These are phyloP conservation scores for Aspergillus ustus DNA, from an alignment of 2,329 filamentous ascomycete species.

Conservation along the genomic window DNA sequence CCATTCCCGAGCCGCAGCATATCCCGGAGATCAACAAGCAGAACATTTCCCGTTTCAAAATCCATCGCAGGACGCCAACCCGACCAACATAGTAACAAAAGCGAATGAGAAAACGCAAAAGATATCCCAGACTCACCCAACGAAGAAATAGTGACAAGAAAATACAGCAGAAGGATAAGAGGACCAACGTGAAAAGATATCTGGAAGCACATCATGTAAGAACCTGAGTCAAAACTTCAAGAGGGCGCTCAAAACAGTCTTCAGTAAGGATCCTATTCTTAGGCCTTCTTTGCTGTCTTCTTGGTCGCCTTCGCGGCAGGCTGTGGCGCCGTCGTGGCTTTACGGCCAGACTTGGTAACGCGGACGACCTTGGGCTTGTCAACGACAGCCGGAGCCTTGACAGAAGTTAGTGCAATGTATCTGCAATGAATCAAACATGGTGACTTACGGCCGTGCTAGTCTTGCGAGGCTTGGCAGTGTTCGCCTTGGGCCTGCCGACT, in stretches of 20 bases:
- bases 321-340: slow-evolving; percentile 69
- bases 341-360: slow-evolving; percentile 86
- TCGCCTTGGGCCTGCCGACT: slow-evolving; percentile 56
- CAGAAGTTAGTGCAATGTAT: slow-evolving; percentile 26
- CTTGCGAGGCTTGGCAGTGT: slow-evolving; percentile 60
- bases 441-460: slow-evolving; percentile 48
- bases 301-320: slow-evolving; percentile 54
- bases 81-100: slow-evolving; percentile 33
- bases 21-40: slow-evolving; percentile 25
- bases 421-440: background rate
- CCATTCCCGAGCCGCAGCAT: slow-evolving; percentile 27
- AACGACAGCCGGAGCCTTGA: slow-evolving; percentile 67
- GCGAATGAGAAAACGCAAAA: slow-evolving; percentile 24
- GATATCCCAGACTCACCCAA: slow-evolving; percentile 31
- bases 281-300: slow-evolving; percentile 48
- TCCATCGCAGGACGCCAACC: slow-evolving; percentile 45
- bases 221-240: slow-evolving; percentile 24
- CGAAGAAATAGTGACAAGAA: slow-evolving; percentile 30
- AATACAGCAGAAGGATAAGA: slow-evolving; percentile 37
- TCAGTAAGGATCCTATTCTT: slow-evolving; percentile 14
- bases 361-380: slow-evolving; percentile 72
- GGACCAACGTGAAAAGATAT: slow-evolving; percentile 29
- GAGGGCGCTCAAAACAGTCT: slow-evolving; percentile 25
- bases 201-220: slow-evolving; percentile 23
- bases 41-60: slow-evolving; percentile 36